A percentile compares a stretch with the other conserved stretches of the same genome.
Evolutionary conservation across 768 basidiomycete species (phyloP).

Genomic region (Boletus huronensis): DNA sequence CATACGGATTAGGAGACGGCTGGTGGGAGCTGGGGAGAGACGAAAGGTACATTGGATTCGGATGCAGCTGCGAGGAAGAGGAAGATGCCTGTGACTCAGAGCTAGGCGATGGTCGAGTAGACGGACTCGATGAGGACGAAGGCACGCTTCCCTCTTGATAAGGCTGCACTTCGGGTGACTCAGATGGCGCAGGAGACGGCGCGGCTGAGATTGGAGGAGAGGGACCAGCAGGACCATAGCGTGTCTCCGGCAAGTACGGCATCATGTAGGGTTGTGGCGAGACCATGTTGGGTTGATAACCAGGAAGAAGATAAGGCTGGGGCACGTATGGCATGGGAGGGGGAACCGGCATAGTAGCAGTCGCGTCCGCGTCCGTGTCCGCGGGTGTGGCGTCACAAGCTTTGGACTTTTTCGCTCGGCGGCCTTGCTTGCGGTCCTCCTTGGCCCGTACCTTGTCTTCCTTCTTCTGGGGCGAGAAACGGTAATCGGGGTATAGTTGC

Average conservation of each 20-base stretch:
- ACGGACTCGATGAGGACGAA: conserved; percentile 14
- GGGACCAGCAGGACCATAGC: conserved; percentile 40
- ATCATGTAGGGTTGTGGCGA: conserved; percentile 21
- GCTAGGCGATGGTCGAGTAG: conserved; percentile 7
- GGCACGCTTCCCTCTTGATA: conserved; percentile 7
- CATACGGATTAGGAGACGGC: conserved; percentile 9
- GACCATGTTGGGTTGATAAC: conserved; percentile 1
- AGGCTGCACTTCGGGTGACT: conserved; percentile 10
- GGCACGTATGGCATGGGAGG: conserved; percentile 1
- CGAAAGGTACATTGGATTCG: not conserved
- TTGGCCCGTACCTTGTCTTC: conserved; percentile 44
- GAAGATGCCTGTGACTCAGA: conserved; percentile 19
- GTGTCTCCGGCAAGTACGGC: conserved; percentile 26
- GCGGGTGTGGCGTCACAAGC: conserved; percentile 18
- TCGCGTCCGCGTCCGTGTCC: not conserved
- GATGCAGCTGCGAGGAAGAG: conserved; percentile 11
- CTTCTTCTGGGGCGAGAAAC: conserved; percentile 54
- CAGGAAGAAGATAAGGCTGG: not conserved
- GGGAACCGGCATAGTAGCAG: not conserved
- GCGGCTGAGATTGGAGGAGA: conserved; percentile 53
- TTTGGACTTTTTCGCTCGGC: conserved; percentile 20
- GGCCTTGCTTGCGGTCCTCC: conserved; percentile 37
- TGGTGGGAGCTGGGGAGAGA: conserved; percentile 12
- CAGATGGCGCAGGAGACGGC: conserved; percentile 40
- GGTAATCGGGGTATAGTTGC: conserved; percentile 51